Evolutionary conservation across 2,329 filamentous ascomycete genomes (phyloP).

Genomic region (Elsinoe necatrix): DNA sequence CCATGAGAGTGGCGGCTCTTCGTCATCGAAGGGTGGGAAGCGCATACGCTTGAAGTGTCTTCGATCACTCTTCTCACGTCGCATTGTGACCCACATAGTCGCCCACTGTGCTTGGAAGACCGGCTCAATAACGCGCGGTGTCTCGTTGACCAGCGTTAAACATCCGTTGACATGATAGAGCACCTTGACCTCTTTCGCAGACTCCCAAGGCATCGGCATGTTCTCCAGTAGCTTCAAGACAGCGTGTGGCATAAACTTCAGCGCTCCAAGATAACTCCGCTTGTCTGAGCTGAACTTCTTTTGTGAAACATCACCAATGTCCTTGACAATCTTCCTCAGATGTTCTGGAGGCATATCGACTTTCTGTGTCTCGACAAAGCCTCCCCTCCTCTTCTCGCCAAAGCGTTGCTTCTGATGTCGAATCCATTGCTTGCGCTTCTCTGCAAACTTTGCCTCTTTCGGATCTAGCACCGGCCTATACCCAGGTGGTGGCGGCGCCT

Average conservation of each 20-base stretch:
- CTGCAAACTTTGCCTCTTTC: slow-evolving; percentile 85
- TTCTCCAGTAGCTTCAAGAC: slow-evolving; percentile 96
- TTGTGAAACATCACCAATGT: slow-evolving; percentile 98
- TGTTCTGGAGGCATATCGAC: slow-evolving; percentile 98
- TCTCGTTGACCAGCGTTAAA: slow-evolving; percentile 92
- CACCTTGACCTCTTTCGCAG: slow-evolving; percentile 90
- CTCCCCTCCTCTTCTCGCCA: slow-evolving; percentile 91
- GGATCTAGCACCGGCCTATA: slow-evolving; percentile 74
- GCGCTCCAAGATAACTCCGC: slow-evolving; percentile 87
- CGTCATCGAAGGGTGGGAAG: slow-evolving; percentile 96
- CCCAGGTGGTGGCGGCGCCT: slow-evolving; percentile 71
- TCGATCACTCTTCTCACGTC: slow-evolving; percentile 92
- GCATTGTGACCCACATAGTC: slow-evolving; percentile 98
- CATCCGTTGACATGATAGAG: slow-evolving; percentile 98
- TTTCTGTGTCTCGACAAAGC: slow-evolving; percentile 96
- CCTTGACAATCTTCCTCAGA: slow-evolving; percentile 93
- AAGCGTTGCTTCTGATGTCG: slow-evolving; percentile 85
- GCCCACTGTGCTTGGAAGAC: slow-evolving; percentile 99
- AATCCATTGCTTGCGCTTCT: slow-evolving; percentile 99
- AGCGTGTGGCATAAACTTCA: slow-evolving; percentile 99
- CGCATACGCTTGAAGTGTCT: slow-evolving; percentile 98
- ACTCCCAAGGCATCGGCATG: slow-evolving; percentile 99
- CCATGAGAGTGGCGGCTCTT: slow-evolving; percentile 95
- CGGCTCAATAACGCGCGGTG: slow-evolving; percentile 90
- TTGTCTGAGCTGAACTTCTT: slow-evolving; percentile 99